These are phyloP conservation scores for Debaryomycetaceae sp. DNA, from an alignment of 1,139 yeast species.

Conservation along the genomic window DNA sequence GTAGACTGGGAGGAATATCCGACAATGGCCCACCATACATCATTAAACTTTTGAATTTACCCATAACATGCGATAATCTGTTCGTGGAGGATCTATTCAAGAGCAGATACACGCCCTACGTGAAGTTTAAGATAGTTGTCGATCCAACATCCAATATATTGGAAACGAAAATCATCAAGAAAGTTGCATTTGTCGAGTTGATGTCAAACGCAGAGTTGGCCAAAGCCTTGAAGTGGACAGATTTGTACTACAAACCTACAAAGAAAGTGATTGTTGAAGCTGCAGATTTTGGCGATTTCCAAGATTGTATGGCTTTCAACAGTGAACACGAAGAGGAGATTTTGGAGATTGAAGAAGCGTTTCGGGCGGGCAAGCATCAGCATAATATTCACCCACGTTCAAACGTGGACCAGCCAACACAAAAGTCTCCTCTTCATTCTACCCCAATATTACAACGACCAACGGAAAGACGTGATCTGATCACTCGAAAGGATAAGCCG, in stretches of 20 bases:
- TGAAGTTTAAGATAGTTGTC: slow-evolving; percentile 40
- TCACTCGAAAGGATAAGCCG: slow-evolving; percentile 23
- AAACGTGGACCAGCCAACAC: neutral
- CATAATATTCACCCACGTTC: slow-evolving; percentile 12
- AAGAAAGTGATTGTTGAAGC: slow-evolving; percentile 41
- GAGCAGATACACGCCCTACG: slow-evolving; percentile 39
- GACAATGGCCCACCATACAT: slow-evolving; percentile 55
- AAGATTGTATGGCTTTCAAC: slow-evolving; percentile 40
- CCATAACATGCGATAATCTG: slow-evolving; percentile 34
- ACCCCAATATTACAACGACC: neutral
- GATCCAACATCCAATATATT: slow-evolving; percentile 42
- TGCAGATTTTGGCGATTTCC: slow-evolving; percentile 51
- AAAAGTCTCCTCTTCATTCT: neutral
- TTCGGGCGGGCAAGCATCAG: slow-evolving; percentile 19
- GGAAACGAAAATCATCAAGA: slow-evolving; percentile 39
- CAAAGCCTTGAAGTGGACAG: slow-evolving; percentile 45
- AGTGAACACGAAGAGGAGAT: slow-evolving; percentile 31
- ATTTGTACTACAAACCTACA: slow-evolving; percentile 36
- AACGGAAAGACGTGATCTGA: neutral
- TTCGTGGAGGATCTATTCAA: slow-evolving; percentile 42
- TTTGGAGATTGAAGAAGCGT: slow-evolving; percentile 29
- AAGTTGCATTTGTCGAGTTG: slow-evolving; percentile 64
- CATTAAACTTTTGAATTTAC: slow-evolving; percentile 50
- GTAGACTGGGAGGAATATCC: slow-evolving; percentile 7
- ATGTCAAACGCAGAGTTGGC: slow-evolving; percentile 42